A percentile compares a stretch with the other conserved stretches of the same genome.
These are phyloP conservation scores for Phylloporus sp. DNA, from an alignment of 768 basidiomycete genomes.

Conservation along the genomic window DNA sequence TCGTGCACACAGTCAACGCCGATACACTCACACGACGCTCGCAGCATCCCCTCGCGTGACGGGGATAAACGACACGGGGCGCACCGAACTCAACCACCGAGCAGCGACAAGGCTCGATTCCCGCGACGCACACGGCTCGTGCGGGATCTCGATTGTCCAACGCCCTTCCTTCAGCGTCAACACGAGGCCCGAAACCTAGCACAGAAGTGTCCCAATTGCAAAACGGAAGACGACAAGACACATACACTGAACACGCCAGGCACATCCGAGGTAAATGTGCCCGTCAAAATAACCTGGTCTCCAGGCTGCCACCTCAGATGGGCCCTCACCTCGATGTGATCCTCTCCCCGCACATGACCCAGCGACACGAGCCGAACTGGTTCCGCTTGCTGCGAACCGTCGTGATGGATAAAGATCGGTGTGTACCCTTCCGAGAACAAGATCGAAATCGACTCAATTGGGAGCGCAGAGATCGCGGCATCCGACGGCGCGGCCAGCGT, in stretches of 20 bases:
- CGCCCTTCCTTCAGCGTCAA: constrained; percentile 55
- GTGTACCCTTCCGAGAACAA: constrained; percentile 49
- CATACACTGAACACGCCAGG: constrained; percentile 56
- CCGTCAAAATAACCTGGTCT: constrained; percentile 53
- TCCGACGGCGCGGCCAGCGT: constrained; percentile 50
- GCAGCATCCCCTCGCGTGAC: constrained; percentile 45
- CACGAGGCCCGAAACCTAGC: constrained; percentile 42
- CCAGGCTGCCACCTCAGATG: constrained; percentile 59
- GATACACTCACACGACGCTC: constrained; percentile 43
- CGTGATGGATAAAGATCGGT: constrained; percentile 53
- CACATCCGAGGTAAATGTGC: constrained; percentile 48
- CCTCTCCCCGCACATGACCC: constrained; percentile 44
- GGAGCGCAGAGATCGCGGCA: constrained; percentile 51
- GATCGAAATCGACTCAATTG: constrained; percentile 58
- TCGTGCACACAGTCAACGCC: not conserved
- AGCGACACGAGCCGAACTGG: constrained; percentile 32
- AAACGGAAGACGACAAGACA: not conserved
- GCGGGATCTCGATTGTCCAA: constrained; percentile 67
- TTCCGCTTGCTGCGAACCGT: constrained; percentile 12
- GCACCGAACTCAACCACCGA: constrained; percentile 57
- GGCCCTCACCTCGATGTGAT: constrained; percentile 29
- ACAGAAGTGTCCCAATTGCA: not conserved
- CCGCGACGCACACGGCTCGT: constrained; percentile 40
- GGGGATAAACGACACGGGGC: constrained; percentile 52
- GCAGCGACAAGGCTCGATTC: constrained; percentile 29